These are phyloP conservation scores for Plasmodium fragile DNA, from an alignment of 169 alveolate genomes.

Conservation along the genomic window DNA sequence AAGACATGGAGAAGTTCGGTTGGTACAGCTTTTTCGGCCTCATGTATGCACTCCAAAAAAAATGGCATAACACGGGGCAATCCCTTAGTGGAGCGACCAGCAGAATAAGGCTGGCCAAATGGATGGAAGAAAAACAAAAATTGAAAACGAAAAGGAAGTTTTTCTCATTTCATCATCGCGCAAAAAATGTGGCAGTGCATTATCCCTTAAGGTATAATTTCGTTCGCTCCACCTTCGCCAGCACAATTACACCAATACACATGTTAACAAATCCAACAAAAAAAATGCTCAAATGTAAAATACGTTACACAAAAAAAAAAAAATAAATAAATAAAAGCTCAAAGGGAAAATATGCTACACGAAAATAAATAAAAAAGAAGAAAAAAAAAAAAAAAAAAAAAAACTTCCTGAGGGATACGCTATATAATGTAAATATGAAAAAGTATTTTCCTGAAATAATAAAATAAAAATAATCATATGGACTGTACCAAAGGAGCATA, in stretches of 20 bases:
- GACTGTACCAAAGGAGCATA: neutral
- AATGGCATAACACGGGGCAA: neutral
- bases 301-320: neutral
- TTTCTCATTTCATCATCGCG: neutral
- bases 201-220: neutral
- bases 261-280: neutral
- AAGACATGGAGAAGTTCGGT: neutral
- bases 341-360: neutral
- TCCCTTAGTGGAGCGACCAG: neutral
- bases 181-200: neutral
- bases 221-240: neutral
- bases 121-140: neutral
- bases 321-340: neutral
- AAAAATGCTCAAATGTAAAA: neutral
- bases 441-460: neutral
- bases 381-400: conserved; percentile 7
- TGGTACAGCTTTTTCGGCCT: neutral
- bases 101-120: neutral
- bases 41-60: neutral
- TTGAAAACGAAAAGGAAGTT: too few relatives aligned
- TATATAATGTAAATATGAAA: neutral
- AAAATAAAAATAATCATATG: neutral
- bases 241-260: neutral
- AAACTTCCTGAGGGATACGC: neutral
- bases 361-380: neutral